Evolutionary conservation across 2,329 filamentous ascomycete species (phyloP).

Genomic region (Epichloe amarillans): DNA sequence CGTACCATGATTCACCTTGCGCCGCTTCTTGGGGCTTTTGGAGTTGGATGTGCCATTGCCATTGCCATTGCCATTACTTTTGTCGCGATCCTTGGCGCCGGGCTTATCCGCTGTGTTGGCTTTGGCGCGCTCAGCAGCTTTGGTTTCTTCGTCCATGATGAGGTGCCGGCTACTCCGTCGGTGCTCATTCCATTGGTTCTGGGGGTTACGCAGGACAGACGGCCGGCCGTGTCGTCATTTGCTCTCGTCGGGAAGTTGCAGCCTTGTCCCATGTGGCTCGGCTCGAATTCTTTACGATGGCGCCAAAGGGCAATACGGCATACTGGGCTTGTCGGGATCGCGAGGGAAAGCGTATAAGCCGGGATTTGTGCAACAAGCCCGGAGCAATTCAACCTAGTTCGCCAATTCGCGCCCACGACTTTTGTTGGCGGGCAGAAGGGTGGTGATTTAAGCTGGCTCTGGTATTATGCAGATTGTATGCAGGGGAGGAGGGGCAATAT

Average conservation of each 20-base stretch:
- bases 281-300: not conserved
- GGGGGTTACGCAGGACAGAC: constrained; percentile 18
- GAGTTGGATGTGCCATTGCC: not conserved
- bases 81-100: constrained; percentile 3
- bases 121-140: constrained; percentile 17
- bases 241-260: constrained; percentile 17
- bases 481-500: no score
- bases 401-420: not conserved
- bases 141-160: constrained; percentile 19
- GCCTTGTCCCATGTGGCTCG: constrained; percentile 5
- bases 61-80: not conserved
- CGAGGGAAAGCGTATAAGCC: not conserved
- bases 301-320: constrained; percentile 3
- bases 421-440: not conserved
- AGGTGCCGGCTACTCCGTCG: constrained; percentile 19
- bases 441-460: not conserved
- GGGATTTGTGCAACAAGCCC: not conserved
- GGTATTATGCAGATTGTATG: no score
- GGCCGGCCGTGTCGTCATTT: constrained; percentile 18
- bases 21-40: constrained; percentile 66
- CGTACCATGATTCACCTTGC: constrained; percentile 83
- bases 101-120: constrained; percentile 12
- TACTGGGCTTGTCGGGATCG: constrained; percentile 2
- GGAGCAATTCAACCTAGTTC: not conserved
- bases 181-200: constrained; percentile 15